A percentile compares a stretch with the other conserved stretches of the same genome.
Conservation (phyloP, 2,329 filamentous ascomycete species). For the Endocalyx cinctus region DNA sequence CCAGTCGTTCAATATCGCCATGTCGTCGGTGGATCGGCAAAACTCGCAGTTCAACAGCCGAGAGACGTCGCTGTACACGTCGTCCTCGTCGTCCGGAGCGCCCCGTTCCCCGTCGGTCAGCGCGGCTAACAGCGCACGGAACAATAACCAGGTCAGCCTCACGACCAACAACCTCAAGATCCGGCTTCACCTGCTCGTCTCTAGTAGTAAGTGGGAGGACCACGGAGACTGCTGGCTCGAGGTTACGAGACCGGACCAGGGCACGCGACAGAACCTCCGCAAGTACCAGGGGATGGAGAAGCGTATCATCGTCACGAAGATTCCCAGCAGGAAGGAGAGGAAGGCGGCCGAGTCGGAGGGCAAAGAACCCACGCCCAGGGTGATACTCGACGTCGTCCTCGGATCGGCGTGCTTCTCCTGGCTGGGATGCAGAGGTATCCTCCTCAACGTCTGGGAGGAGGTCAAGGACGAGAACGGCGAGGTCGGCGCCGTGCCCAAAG, state of each 20-base stretch:
- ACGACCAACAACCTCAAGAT: conserved; percentile 80
- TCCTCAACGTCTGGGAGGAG: conserved; percentile 83
- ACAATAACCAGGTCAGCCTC: conserved; percentile 47
- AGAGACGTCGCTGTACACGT: conserved; percentile 58
- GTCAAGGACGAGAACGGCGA: conserved; percentile 58
- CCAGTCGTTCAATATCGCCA: conserved; percentile 73
- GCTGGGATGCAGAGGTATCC: conserved; percentile 79
- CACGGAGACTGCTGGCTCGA: conserved; percentile 80
- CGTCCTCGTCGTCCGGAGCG: conserved; percentile 50
- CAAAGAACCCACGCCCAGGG: neutral
- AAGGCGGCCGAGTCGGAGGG: conserved; percentile 32
- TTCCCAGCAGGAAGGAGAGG: conserved; percentile 57
- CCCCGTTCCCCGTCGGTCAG: conserved; percentile 56
- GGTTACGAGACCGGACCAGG: conserved; percentile 69
- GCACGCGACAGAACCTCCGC: conserved; percentile 53
- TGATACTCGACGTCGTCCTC: conserved; percentile 76
- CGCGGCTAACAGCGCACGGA: conserved; percentile 42
- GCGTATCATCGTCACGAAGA: conserved; percentile 72
- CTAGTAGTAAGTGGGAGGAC: conserved; percentile 81
- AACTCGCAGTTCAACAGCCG: conserved; percentile 50
- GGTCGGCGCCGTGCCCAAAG: conserved; percentile 46
- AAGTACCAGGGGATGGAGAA: conserved; percentile 71
- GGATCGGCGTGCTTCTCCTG: conserved; percentile 81
- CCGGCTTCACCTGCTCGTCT: conserved; percentile 75
- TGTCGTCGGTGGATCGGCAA: conserved; percentile 65